Evolutionary conservation across 495 filamentous ascomycete species (phyloP).

Genomic region (Neurospora cerealis): DNA sequence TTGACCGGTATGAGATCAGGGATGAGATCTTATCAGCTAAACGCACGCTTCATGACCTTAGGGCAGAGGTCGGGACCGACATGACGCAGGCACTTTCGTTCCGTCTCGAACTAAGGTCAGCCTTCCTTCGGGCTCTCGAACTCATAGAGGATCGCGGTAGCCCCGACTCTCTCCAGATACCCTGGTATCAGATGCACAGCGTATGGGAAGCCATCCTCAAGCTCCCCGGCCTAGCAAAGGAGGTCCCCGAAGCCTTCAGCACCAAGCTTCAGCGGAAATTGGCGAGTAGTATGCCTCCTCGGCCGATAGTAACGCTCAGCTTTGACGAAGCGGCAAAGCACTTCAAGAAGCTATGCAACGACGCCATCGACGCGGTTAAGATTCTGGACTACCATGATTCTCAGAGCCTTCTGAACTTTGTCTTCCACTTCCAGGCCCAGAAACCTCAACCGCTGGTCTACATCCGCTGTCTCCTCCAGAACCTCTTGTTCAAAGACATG

Average conservation of each 20-base stretch:
- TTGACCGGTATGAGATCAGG: slow-evolving; percentile 47
- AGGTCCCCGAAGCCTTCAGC: slow-evolving; percentile 72
- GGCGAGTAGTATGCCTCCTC: slow-evolving; percentile 85
- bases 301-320: slow-evolving; percentile 71
- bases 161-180: slow-evolving; percentile 32
- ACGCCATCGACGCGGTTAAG: slow-evolving; percentile 59
- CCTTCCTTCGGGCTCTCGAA: slow-evolving; percentile 48
- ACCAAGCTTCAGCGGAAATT: slow-evolving; percentile 80
- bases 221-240: slow-evolving; percentile 50
- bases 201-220: slow-evolving; percentile 42
- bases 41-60: slow-evolving; percentile 37
- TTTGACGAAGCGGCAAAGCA: slow-evolving; percentile 61
- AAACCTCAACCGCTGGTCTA: slow-evolving; percentile 78
- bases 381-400: slow-evolving; percentile 60
- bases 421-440: slow-evolving; percentile 64
- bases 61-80: slow-evolving; percentile 36
- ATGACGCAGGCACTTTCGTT: slow-evolving; percentile 49
- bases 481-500: slow-evolving; percentile 61
- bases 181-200: slow-evolving; percentile 37
- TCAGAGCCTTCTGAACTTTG: slow-evolving; percentile 56
- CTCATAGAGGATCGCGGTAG: slow-evolving; percentile 27
- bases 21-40: slow-evolving; percentile 52
- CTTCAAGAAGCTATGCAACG: slow-evolving; percentile 59
- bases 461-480: slow-evolving; percentile 70
- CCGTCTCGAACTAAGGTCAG: slow-evolving; percentile 54